A percentile compares a stretch with the other conserved stretches of the same genome.
Conservation (phyloP, 1,284 basidiomycete species). For the Mycosarcoma mackinlayi region DNA sequence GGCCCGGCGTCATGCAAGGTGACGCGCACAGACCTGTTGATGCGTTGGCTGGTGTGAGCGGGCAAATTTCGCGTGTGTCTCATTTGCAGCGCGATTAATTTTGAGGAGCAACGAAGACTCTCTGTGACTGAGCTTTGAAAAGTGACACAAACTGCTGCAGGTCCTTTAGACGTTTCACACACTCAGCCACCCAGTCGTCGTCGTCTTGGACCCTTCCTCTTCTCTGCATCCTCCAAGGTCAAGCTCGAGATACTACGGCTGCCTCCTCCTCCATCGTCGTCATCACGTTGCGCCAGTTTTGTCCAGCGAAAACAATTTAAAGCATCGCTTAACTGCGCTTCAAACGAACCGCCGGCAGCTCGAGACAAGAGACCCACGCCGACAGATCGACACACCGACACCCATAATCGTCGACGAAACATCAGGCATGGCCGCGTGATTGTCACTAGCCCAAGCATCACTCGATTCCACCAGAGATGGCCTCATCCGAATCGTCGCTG, state of each 20-base stretch:
- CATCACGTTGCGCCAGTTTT: too few relatives aligned
- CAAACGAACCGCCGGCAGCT: conserved; percentile 16
- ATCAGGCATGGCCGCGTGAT: conserved; percentile 10
- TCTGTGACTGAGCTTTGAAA: background rate
- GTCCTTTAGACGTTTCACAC: background rate
- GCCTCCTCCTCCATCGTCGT: too few relatives aligned
- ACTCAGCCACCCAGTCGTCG: background rate
- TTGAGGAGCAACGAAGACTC: background rate
- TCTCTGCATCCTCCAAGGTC: too few relatives aligned
- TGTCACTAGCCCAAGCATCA: background rate
- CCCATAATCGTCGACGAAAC: background rate
- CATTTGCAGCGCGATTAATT: too few relatives aligned
- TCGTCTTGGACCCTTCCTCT: too few relatives aligned
- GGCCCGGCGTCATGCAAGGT: conserved; percentile 11
- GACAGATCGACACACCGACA: background rate
- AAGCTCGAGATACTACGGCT: too few relatives aligned
- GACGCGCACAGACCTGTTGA: conserved; percentile 36
- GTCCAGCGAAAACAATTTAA: too few relatives aligned
- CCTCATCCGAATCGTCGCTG: conserved; percentile 40
- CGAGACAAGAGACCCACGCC: background rate
- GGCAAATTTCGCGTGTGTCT: conserved; percentile 1
- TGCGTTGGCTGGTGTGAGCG: background rate
- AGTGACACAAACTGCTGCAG: background rate
- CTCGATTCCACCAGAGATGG: conserved; percentile 10
- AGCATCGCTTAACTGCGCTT: too few relatives aligned